Percentiles rank a stretch among this genome's conserved stretches.
These are phyloP conservation scores for Lepraria neglecta DNA, from an alignment of 495 filamentous ascomycete genomes.

Conservation along the genomic window DNA sequence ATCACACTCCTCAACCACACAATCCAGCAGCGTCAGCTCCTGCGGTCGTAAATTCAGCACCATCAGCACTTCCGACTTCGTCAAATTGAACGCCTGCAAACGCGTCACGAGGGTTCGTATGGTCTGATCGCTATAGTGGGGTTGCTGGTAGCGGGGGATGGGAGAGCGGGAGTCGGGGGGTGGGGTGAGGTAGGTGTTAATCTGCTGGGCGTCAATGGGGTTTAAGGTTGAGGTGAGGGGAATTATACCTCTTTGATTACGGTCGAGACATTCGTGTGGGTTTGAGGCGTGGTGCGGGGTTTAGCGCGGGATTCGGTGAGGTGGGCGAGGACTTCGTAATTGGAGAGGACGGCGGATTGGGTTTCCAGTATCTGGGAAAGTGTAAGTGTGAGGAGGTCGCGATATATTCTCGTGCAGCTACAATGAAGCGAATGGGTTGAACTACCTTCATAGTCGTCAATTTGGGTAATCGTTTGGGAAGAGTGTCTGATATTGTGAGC, in stretches of 20 bases:
- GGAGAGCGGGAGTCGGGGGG: conserved; percentile 22
- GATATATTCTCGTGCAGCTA: no score
- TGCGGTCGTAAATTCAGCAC: conserved; percentile 52
- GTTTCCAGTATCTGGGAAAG: conserved; percentile 54
- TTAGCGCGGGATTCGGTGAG: conserved; percentile 37
- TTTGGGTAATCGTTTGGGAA: not conserved
- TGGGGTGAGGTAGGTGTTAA: conserved; percentile 31
- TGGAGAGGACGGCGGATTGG: conserved; percentile 56
- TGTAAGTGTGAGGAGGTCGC: not conserved
- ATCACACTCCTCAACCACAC: conserved; percentile 47
- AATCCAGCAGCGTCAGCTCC: conserved; percentile 38
- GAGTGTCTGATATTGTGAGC: no score
- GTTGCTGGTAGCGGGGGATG: conserved; percentile 17
- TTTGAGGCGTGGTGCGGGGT: conserved; percentile 32
- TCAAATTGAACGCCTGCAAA: conserved; percentile 46
- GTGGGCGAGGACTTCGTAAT: conserved; percentile 58
- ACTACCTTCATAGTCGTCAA: not conserved
- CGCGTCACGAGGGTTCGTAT: conserved; percentile 26
- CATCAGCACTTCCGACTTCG: conserved; percentile 60
- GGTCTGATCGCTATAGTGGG: conserved; percentile 15
- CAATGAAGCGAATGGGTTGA: not conserved
- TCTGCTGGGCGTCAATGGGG: conserved; percentile 15
- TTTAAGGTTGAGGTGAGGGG: conserved; percentile 12
- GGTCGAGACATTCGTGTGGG: conserved; percentile 44
- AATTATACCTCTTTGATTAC: conserved; percentile 45